Base-by-base conservation (phyloP, 2,329 filamentous ascomycete genomes). In the Pseudogymnoascus sp. region DNA sequence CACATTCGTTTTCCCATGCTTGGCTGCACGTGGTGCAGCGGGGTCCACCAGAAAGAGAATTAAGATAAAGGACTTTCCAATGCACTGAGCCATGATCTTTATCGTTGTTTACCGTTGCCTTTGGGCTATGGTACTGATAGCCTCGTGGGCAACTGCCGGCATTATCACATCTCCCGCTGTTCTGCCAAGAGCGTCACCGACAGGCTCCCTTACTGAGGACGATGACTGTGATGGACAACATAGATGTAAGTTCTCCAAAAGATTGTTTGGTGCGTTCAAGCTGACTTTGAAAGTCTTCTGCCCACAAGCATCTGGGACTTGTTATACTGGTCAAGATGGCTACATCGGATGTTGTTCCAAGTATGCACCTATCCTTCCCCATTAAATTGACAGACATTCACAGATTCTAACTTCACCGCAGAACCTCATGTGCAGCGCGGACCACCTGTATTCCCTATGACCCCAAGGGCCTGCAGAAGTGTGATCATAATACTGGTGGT, bases 221-320 rank as follows among this genome's bases (percentile, higher is more conserved):
- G 5, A 58, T 24, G 21, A 59, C 3, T 59, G 57, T 5, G 57
- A 59, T 59, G 57, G 57, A 10, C 10, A 39, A 10, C 26, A 21
- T n/a, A 39, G 13, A 3, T 59, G 57, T 59, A 59, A 59, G 57
- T 59, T 59, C 8, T 24, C 36, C 3, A 11, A 5, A 15, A n/a
- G 4, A 39, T 3, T 7, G 26, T 39, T 59, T 7, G 7, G 5
- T 39, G 21, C 4, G 33, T 29, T 17, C 33, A 59, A 59, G 35
- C 57, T 59, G 35, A 59, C 57, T 8, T 26, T 40, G 37, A 39
- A 26, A 59, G 57, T 59, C 57, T 59, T 8, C 7, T 59, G 57
- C 17, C 57, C 57, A 29, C 2, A n/a, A 10, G 35, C 35, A 40
- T 59, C 37, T 39, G 57, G 57, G n/a, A 59, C 57, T 59, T 59